These are phyloP conservation scores for Perkinsela sp. DNA, from an alignment of 208 protist species.

Conservation along the genomic window DNA sequence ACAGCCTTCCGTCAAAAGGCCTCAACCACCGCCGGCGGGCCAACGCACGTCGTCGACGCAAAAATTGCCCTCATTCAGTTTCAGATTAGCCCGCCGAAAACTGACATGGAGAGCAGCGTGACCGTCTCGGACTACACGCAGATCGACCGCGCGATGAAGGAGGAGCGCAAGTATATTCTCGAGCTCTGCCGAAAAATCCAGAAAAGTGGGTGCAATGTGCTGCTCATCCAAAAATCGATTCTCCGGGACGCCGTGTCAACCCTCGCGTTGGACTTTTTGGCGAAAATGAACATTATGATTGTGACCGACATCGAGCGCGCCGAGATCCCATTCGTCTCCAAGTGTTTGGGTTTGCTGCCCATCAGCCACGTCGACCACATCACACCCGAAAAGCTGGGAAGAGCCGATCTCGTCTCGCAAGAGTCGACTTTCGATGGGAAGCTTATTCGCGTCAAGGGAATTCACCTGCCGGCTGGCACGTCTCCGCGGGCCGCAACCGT, in stretches of 20 bases:
- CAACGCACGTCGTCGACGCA: conserved; percentile 71
- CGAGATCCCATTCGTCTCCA: conserved; percentile 95
- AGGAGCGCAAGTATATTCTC: conserved; percentile 92
- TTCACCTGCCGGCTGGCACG: conserved; percentile 17
- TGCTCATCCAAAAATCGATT: conserved; percentile 98
- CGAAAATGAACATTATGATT: conserved; percentile 96
- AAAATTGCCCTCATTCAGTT: conserved; percentile 99
- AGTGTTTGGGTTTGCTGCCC: conserved; percentile 82
- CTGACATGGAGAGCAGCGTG: conserved; percentile 80
- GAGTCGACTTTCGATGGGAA: conserved; percentile 53
- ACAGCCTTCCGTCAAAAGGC: conserved; percentile 79
- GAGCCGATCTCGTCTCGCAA: conserved; percentile 76
- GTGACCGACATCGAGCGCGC: conserved; percentile 93
- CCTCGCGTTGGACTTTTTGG: conserved; percentile 88
- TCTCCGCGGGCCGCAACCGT: conserved; percentile 77
- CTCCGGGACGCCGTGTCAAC: conserved; percentile 88
- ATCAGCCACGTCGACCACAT: conserved; percentile 85
- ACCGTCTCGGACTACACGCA: conserved; percentile 84
- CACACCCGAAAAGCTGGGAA: conserved; percentile 80
- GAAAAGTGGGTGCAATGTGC: conserved; percentile 88
- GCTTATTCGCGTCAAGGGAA: conserved; percentile 78
- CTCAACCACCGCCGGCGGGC: conserved; percentile 57
- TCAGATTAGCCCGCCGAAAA: conserved; percentile 93
- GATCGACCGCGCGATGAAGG: conserved; percentile 87
- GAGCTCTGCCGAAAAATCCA: conserved; percentile 89